A percentile compares a stretch with the other conserved stretches of the same genome.
phyloP scores from a whole-genome alignment of 208 protist species.

The Phytomonas francai region DNA sequence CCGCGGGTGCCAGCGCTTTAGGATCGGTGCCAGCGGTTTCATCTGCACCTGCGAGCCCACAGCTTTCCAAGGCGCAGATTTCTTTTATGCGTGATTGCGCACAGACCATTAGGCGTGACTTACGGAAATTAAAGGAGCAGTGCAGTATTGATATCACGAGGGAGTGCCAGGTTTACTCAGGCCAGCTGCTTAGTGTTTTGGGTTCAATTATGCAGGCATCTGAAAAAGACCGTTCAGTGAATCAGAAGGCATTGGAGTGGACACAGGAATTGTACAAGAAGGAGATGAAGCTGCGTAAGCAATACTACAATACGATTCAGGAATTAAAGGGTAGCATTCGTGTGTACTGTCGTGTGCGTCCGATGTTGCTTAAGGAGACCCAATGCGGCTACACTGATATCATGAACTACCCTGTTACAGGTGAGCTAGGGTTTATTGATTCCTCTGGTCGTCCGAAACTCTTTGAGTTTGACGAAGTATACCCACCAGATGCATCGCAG shows the following conservation, averaged over 20 bases:
- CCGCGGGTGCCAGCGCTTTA: conserved; percentile 2
- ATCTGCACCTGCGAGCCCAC: background rate
- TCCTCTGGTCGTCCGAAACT: conserved; percentile 65
- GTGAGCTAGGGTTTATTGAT: conserved; percentile 80
- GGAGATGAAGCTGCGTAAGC: conserved; percentile 88
- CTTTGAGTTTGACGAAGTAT: conserved; percentile 91
- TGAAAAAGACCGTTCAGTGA: conserved; percentile 52
- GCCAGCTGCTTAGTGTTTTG: conserved; percentile 64
- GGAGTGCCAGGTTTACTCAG: conserved; percentile 53
- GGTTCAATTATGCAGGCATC: conserved; percentile 65
- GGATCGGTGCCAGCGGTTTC: conserved; percentile 5
- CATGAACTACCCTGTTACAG: conserved; percentile 69
- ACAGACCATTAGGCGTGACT: conserved; percentile 38
- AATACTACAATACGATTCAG: conserved; percentile 91
- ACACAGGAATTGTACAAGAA: conserved; percentile 88
- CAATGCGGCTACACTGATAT: conserved; percentile 62
- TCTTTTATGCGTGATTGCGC: conserved; percentile 55
- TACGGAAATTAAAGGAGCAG: conserved; percentile 68
- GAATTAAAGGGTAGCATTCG: conserved; percentile 92
- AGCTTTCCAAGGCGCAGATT: conserved; percentile 17
- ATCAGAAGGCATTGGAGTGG: conserved; percentile 77
- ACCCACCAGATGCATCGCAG: conserved; percentile 66
- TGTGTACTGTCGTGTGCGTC: conserved; percentile 91
- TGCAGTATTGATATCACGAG: conserved; percentile 51
- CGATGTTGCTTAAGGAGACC: conserved; percentile 76